Base-by-base conservation (phyloP, 2,329 filamentous ascomycete species). In the Bipolaris cookei region DNA sequence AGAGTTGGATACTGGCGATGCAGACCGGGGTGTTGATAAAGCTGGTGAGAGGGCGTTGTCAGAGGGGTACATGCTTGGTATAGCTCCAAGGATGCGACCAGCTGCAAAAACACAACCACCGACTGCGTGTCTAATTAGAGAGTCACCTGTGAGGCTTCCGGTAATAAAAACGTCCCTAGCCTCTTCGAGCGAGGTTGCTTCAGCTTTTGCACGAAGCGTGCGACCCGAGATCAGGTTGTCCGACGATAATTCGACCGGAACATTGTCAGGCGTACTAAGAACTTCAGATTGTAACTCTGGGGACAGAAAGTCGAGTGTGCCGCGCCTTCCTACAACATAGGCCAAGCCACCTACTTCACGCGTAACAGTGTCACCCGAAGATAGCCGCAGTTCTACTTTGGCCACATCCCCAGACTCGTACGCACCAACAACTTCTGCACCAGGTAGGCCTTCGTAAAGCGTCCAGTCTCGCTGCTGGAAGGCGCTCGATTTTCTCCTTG, bases 91-190 rank as follows among this genome's bases (percentile, higher is more conserved):
- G 18, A 87, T 79, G 58, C 79, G 81, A 3, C 84, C 82, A 3
- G 84, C 85, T 4, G 82, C 79, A 64, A 83, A 84, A 6, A 83
- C 80, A 62, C 85, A 86, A 4, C 84, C 82, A 2, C 85, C 85
- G 25, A 86, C 83, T 7, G 84, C 83, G 64, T 86, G 86, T 1
- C 85, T 77, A 23, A 88, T 82, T 3, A 88, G 75, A 2, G 84
- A 86, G 67, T 88, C 85, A 3, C 85, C 85, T 0, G 84, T 85
- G 47, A 88, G 65, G 61, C 84, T 86, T 10, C 85, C 85, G 35
- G 83, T 82, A 41, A 84, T 80, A 67, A 85, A 86, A 28, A 87
- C 77, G 41, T 80, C 73, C 0, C 72, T 77, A 0, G 83, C 80
- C 28, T 87, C 76, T 68, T 87, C 82, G 14, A 86, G 72, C 43